Percentiles rank a stretch among this genome's conserved stretches.
These are phyloP conservation scores for Solanum sejunctum DNA, from an alignment of 257 asterid species.

Conservation along the genomic window DNA sequence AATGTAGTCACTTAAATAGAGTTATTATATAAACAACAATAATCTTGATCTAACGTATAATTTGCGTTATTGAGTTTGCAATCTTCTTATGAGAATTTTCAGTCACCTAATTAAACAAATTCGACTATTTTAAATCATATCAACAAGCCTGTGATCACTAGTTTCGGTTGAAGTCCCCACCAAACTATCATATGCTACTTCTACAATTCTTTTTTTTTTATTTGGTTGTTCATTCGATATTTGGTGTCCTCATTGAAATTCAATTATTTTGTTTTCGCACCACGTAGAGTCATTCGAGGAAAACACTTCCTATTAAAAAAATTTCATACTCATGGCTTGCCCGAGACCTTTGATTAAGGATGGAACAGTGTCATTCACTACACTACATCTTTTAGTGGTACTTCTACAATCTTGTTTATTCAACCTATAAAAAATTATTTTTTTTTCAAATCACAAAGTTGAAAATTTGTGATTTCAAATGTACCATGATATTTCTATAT, in stretches of 20 bases:
- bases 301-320: no score
- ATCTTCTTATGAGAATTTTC: neutral
- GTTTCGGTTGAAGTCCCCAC: neutral
- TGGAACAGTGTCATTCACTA: no score
- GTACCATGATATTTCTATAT: neutral
- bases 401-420: neutral
- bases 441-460: neutral
- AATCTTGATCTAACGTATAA: neutral
- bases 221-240: no score
- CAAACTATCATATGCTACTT: neutral
- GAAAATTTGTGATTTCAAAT: neutral
- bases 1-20: neutral
- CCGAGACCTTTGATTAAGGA: no score
- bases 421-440: neutral
- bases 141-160: neutral
- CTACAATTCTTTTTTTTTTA: no score
- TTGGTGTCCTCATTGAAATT: fast-evolving
- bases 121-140: neutral
- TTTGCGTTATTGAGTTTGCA: neutral
- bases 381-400: no score
- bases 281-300: no score
- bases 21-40: neutral
- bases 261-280: no score
- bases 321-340: no score
- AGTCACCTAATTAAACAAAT: neutral